Evolutionary conservation across 2,329 filamentous ascomycete species (phyloP), one percentile per base, ranked within the genome.

Genomic region (Pestalotiopsis fici): DNA sequence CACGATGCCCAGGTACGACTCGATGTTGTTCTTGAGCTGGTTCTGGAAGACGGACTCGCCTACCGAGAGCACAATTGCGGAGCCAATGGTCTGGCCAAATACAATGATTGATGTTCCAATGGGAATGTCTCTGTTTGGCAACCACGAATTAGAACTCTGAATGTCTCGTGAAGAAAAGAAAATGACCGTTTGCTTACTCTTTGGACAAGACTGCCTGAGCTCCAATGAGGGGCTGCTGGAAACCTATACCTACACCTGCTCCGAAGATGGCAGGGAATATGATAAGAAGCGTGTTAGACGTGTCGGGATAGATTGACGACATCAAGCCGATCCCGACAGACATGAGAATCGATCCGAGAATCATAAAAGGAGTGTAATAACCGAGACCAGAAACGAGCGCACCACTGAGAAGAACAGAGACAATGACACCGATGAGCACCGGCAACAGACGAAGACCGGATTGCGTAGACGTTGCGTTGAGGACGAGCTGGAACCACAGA

Each of bases 361-460:
- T 71, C 70, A 82, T 76, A 61, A 82, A 77, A 1, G 81, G 82
- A 23, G 78, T 78, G 70, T 83, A 85, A 68, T 80, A 81, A 27
- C 83, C 82, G 2, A 69, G 69, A 4, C 76, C 72, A 2, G 76
- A 77, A 35, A 79, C 75, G 11, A 77, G 65, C 2, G 23, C 79
- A 50, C 85, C 85, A 3, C 79, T 75, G 13, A 80, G 66, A 66
- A 87, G 77, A 28, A 84, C 86, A 67, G 79, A 80, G 60, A 88
- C 65, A 25, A 87, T 83, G 13, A 82, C 80, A n/a, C 83, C 78
- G 18, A 88, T 81, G 13, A 88, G 78, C 31, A 87, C 78, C 1
- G 86, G 86, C 3, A 88, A 79, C 35, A 86, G 82, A 72, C 86
- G 86, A 73, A 88, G 83, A 65, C 86, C 86, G 5, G 86, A 84